Base-by-base conservation (phyloP, 2,329 filamentous ascomycete species). In the Monosporascus sp. region DNA sequence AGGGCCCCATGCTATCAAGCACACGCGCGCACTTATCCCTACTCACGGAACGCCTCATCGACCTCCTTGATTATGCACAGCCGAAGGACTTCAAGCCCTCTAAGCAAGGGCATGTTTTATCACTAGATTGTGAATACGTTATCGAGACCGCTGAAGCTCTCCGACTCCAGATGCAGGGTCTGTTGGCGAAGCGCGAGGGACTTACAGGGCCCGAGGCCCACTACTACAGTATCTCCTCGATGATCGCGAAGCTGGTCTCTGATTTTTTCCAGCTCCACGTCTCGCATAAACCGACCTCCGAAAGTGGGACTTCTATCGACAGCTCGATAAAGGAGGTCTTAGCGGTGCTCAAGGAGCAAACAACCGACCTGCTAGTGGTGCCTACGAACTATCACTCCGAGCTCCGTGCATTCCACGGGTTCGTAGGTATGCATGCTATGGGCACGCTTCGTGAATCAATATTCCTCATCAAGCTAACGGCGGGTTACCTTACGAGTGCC, bases 21-120 rank as follows among this genome's bases (percentile, higher is more conserved):
- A 24, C 22, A 16, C 76, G 82, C 2, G 72, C 72, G 2, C 81
- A 82, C 46, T 64, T 84, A 0, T 64, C 70, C 8, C 61, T 83
- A 14, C 65, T 81, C 1, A 61, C 76, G 0, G 81, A 84, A 58
- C 72, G 73, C 4, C 83, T 80, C 60, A 69, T 82, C 16, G 77
- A 81, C 48, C 57, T 80, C 2, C 63, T 83, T 5, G 62, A 64
- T 24, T 78, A 76, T 62, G 78, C 75, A 50, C 71, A 78, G 1
- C 74, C 78, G 0, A 71, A 78, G 2, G 72, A 76, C 7, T 79
- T 80, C 67, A 83, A 82, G 59, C 71, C 76, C 1, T 55, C 65
- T 20, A 76, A 74, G 27, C 59, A 71, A 0, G 58, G 64, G 3
- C 69, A 74, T 1, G 67, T 70, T 0, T 66, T 71, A 0, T 64